A percentile compares a stretch with the other conserved stretches of the same genome.
Evolutionary conservation across 1,284 basidiomycete genomes (phyloP).

Genomic region (Austroboletus niveus): DNA sequence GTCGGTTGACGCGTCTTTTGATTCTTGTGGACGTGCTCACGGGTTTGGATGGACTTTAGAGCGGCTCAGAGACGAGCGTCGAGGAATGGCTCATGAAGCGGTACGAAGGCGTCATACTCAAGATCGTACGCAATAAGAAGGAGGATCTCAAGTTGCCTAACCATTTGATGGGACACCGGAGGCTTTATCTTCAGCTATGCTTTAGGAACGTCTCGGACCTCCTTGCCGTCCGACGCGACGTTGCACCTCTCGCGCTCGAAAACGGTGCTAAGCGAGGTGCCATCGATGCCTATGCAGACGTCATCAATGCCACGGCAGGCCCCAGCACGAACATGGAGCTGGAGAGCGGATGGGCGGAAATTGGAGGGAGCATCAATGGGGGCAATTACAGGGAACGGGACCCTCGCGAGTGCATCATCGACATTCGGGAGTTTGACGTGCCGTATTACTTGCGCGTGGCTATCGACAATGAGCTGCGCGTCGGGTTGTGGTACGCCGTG

Average conservation of each 20-base stretch:
- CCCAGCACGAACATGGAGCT: constrained; percentile 61
- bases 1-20: constrained; percentile 41
- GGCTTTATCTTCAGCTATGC: constrained; percentile 85
- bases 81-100: constrained; percentile 97
- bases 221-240: constrained; percentile 81
- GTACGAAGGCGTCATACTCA: constrained; percentile 84
- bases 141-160: constrained; percentile 97
- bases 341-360: constrained; percentile 63
- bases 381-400: constrained; percentile 62
- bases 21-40: constrained; percentile 1
- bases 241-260: constrained; percentile 85
- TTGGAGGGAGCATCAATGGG: constrained; percentile 41
- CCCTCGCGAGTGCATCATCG: constrained; percentile 89
- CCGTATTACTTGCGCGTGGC: constrained; percentile 98
- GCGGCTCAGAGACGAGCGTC: constrained; percentile 84
- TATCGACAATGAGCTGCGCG: constrained; percentile 97
- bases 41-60: constrained; percentile 40
- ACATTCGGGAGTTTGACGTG: constrained; percentile 95
- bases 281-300: constrained; percentile 97
- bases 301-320: constrained; percentile 76
- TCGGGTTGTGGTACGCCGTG: constrained; percentile 96
- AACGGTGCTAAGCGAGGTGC: constrained; percentile 95
- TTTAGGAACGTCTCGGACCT: constrained; percentile 95
- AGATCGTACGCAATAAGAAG: constrained; percentile 81
- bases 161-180: constrained; percentile 89